Conservation (phyloP, 2,329 filamentous ascomycete genomes). For the Apiospora hydei region DNA sequence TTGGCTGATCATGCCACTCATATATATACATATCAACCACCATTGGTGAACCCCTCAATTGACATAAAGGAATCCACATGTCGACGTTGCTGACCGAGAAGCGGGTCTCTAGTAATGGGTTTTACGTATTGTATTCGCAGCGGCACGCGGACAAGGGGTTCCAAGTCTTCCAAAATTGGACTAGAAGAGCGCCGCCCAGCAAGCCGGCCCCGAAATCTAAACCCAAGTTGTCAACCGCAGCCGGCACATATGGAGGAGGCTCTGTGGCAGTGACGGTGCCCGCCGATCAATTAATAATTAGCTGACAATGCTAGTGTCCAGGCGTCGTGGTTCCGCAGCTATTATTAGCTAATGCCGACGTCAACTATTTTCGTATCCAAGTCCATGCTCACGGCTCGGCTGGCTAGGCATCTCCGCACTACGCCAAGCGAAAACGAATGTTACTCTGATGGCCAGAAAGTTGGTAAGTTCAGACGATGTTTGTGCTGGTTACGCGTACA, state of each 20-base stretch:
- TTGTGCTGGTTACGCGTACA: neutral
- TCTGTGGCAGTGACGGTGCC: neutral
- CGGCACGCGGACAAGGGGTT: neutral
- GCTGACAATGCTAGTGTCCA: neutral
- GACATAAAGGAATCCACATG: conserved; percentile 4
- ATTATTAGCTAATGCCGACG: conserved; percentile 7
- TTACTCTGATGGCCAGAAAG: neutral
- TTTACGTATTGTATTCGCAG: conserved; percentile 1
- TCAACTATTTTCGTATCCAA: neutral
- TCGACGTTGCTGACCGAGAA: neutral
- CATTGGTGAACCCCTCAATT: conserved; percentile 1
- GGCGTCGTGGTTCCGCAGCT: neutral
- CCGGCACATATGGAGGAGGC: neutral
- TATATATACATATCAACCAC: neutral
- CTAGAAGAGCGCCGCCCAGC: neutral
- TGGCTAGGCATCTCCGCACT: neutral
- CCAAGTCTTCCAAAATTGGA: neutral
- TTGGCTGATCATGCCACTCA: neutral
- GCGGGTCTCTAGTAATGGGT: neutral
- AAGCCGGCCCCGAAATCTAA: neutral
- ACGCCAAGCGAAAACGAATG: conserved; percentile 2
- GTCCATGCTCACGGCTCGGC: neutral
- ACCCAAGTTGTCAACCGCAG: conserved; percentile 4
- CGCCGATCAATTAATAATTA: neutral
- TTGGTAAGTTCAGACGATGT: neutral